These are phyloP conservation scores for Xylariales sp. DNA, from an alignment of 2,329 filamentous ascomycete species.

Conservation along the genomic window DNA sequence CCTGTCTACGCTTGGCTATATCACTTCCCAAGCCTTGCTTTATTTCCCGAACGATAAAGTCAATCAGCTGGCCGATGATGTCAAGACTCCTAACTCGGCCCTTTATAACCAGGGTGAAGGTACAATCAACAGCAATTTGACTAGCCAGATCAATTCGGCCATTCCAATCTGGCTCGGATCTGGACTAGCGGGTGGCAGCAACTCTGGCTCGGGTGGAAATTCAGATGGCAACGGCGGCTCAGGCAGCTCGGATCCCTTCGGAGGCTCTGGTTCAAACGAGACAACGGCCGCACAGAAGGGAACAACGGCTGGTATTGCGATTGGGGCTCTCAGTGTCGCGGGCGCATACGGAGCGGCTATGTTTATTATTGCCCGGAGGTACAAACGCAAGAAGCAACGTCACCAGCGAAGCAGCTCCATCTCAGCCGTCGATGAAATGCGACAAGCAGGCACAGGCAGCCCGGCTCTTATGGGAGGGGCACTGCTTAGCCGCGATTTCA, in stretches of 20 bases:
- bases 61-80: constrained; percentile 72
- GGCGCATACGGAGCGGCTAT: constrained; percentile 93
- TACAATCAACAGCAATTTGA: constrained; percentile 75
- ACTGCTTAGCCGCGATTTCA: constrained; percentile 67
- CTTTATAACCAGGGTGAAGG: constrained; percentile 77
- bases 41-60: constrained; percentile 80
- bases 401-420: constrained; percentile 84
- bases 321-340: constrained; percentile 81
- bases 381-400: constrained; percentile 84
- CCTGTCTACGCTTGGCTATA: constrained; percentile 73
- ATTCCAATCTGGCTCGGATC: constrained; percentile 73
- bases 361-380: constrained; percentile 91
- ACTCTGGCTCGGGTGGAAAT: constrained; percentile 53
- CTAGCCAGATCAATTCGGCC: constrained; percentile 83
- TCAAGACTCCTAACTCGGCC: constrained; percentile 76
- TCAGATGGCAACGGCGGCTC: constrained; percentile 52
- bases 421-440: constrained; percentile 67
- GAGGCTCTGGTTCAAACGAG: constrained; percentile 52
- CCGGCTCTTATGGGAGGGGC: constrained; percentile 78
- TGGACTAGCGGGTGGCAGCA: constrained; percentile 55
- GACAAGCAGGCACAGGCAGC: constrained; percentile 64
- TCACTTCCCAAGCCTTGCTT: constrained; percentile 82
- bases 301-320: constrained; percentile 76
- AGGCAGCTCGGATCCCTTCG: constrained; percentile 56
- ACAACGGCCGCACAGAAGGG: constrained; percentile 69